Conservation (phyloP, 2,329 filamentous ascomycete genomes). For the Hypoxylon sp. region DNA sequence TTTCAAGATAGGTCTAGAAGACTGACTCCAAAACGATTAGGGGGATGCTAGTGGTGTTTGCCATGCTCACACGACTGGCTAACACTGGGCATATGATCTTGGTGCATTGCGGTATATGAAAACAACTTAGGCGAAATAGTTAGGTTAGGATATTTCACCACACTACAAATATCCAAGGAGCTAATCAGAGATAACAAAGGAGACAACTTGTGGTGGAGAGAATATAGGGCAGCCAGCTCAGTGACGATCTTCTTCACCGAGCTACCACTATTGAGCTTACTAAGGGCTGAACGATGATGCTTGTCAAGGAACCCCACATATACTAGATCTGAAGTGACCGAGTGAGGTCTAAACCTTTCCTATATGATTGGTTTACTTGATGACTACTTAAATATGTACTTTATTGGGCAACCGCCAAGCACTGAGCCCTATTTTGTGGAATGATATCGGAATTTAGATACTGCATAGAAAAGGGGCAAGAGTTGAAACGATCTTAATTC, state of each 20-base stretch:
- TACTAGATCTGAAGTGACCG: constrained; percentile 14
- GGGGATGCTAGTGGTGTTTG: constrained; percentile 14
- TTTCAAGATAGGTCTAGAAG: background rate
- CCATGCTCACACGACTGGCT: background rate
- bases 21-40: background rate
- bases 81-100: background rate
- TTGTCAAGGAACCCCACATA: constrained; percentile 20
- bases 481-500: background rate
- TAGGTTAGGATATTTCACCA: too few species aligned
- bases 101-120: constrained; percentile 10
- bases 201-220: constrained; percentile 10
- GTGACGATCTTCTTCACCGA: constrained; percentile 40
- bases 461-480: background rate
- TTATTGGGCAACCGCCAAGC: constrained; percentile 4
- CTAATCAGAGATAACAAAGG: constrained; percentile 7
- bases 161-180: background rate
- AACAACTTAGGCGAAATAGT: background rate
- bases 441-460: background rate
- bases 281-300: constrained; percentile 6
- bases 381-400: background rate
- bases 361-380: constrained; percentile 15
- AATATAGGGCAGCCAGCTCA: background rate
- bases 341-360: constrained; percentile 3
- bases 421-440: constrained; percentile 5
- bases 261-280: constrained; percentile 1